These are phyloP conservation scores for Aureobasidium melanogenum DNA, from an alignment of 2,329 filamentous ascomycete species.

Conservation along the genomic window DNA sequence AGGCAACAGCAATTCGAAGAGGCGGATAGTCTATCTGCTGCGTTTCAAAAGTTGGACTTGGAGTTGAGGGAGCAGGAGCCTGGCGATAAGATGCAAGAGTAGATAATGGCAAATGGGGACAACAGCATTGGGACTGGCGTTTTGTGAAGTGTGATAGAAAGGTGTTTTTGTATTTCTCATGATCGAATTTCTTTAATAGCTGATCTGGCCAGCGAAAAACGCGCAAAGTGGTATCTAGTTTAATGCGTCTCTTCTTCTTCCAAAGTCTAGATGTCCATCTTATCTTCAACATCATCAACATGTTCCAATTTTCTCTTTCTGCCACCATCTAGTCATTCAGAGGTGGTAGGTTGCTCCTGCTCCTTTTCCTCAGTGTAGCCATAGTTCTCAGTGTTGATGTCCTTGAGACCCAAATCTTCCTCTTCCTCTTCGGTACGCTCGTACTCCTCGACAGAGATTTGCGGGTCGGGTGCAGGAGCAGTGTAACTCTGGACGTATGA, in stretches of 20 bases:
- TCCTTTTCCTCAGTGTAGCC: conserved; percentile 10
- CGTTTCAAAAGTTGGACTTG: conserved; percentile 8
- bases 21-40: not conserved
- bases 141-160: not conserved
- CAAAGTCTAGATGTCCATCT: conserved; percentile 1
- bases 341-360: not conserved
- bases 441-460: conserved; percentile 76
- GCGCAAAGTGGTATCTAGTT: not conserved
- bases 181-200: not conserved
- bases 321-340: conserved; percentile 11
- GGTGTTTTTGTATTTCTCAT: not conserved
- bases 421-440: conserved; percentile 83
- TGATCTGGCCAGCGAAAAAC: not conserved
- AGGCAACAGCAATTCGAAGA: not conserved
- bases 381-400: conserved; percentile 91
- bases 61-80: not conserved
- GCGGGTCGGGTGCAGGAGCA: conserved; percentile 71
- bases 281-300: conserved; percentile 9
- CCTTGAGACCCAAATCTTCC: conserved; percentile 79
- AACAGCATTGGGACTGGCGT: not conserved
- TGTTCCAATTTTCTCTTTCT: conserved; percentile 9
- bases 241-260: not conserved
- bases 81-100: not conserved
- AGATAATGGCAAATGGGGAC: not conserved
- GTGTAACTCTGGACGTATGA: conserved; percentile 87